phyloP scores from a whole-genome alignment of 768 basidiomycete species.

The Termitomyces sp. region DNA sequence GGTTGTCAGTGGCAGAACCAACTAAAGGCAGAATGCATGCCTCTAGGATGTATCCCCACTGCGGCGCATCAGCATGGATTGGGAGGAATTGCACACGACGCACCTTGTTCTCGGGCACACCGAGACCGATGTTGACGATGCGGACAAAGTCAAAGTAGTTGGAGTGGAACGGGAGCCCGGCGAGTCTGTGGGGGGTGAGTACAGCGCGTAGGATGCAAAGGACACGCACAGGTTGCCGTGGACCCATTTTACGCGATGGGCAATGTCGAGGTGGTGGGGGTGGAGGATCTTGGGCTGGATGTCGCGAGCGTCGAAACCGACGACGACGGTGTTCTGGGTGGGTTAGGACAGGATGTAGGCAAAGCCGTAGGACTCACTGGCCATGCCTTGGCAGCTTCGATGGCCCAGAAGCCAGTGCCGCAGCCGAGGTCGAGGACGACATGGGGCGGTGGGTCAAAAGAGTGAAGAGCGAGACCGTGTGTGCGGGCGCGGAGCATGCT shows the following conservation, averaged over 20 bases:
- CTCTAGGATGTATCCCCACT: slow-evolving; percentile 67
- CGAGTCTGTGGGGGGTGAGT: slow-evolving; percentile 37
- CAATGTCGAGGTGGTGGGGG: slow-evolving; percentile 32
- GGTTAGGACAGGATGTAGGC: slow-evolving; percentile 2
- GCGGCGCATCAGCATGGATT: neutral
- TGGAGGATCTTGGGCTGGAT: slow-evolving; percentile 45
- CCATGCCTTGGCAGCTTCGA: slow-evolving; percentile 66
- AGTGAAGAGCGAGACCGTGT: slow-evolving; percentile 46
- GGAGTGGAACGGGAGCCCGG: slow-evolving; percentile 54
- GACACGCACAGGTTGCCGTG: slow-evolving; percentile 62
- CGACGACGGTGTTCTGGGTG: slow-evolving; percentile 42
- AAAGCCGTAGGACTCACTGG: slow-evolving; percentile 32
- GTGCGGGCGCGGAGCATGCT: slow-evolving; percentile 52
- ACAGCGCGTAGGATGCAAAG: neutral
- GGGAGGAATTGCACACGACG: neutral
- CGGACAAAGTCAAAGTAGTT: slow-evolving; percentile 62
- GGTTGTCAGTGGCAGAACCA: slow-evolving; percentile 3
- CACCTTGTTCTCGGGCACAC: slow-evolving; percentile 68
- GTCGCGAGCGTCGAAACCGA: slow-evolving; percentile 53
- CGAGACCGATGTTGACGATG: slow-evolving; percentile 57
- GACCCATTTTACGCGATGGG: slow-evolving; percentile 55
- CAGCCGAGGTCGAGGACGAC: slow-evolving; percentile 66
- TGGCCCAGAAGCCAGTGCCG: slow-evolving; percentile 65
- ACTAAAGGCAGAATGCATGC: slow-evolving; percentile 22
- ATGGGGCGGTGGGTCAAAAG: slow-evolving; percentile 44